Evolutionary conservation across 345 rosid species (phyloP).

Genomic region (Lenwebbia sp.): DNA sequence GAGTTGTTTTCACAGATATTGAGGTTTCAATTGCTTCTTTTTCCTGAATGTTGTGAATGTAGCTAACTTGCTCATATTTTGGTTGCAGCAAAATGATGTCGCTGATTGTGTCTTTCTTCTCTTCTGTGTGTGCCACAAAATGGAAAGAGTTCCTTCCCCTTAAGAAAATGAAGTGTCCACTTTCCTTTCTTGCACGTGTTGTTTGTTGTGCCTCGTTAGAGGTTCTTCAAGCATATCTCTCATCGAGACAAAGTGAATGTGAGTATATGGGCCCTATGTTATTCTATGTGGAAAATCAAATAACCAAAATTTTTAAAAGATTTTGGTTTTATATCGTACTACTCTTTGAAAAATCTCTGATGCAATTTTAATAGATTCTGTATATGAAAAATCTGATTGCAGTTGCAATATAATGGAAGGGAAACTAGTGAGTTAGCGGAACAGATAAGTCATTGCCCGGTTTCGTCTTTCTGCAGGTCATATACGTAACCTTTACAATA

Average conservation of each 20-base stretch:
- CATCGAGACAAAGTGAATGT: conserved; percentile 91
- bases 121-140: conserved; percentile 53
- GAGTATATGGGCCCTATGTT: conserved; percentile 6
- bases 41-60: neutral
- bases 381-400: neutral
- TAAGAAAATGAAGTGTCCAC: conserved; percentile 42
- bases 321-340: neutral
- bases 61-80: neutral
- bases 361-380: neutral
- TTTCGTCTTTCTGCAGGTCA: conserved; percentile 44
- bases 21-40: neutral
- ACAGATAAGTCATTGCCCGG: neutral
- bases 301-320: neutral
- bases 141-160: conserved; percentile 66
- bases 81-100: conserved; percentile 73
- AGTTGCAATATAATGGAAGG: neutral
- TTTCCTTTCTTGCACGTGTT: conserved; percentile 53
- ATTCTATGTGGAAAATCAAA: neutral
- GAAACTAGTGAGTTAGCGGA: neutral
- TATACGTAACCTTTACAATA: conserved; percentile 41
- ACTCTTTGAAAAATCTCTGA: neutral
- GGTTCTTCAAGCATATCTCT: conserved; percentile 71
- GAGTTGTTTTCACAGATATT: neutral
- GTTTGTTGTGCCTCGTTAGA: conserved; percentile 60
- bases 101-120: conserved; percentile 56